A percentile compares a stretch with the other conserved stretches of the same genome.
These are phyloP conservation scores for Thoreauomyces humboldtii DNA, from an alignment of 192 early-diverging fungal species.

Conservation along the genomic window DNA sequence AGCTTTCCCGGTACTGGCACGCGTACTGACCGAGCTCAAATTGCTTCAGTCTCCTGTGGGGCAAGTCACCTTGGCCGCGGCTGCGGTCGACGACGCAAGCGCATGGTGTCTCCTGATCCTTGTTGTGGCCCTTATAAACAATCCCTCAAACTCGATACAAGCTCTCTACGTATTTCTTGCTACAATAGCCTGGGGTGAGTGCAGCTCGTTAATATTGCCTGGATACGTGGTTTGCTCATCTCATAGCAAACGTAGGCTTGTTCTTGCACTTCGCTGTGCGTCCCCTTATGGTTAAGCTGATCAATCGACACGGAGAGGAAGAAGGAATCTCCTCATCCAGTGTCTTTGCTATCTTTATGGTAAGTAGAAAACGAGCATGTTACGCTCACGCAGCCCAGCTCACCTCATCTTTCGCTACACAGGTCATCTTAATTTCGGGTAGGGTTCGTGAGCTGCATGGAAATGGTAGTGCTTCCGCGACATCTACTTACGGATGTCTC, in stretches of 20 bases:
- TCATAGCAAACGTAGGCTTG: too few species aligned
- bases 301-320: conserved; percentile 16
- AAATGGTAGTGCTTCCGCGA: too few species aligned
- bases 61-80: conserved; percentile 78
- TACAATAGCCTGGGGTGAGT: conserved; percentile 66
- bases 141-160: conserved; percentile 63
- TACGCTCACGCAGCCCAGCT: too few species aligned
- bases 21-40: conserved; percentile 87
- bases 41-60: conserved; percentile 78
- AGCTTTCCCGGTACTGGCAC: conserved; percentile 92
- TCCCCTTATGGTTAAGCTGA: conserved; percentile 54
- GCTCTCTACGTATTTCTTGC: conserved; percentile 83
- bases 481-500: too few species aligned
- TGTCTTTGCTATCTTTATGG: conserved; percentile 70
- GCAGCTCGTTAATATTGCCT: too few species aligned
- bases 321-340: conserved; percentile 46
- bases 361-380: too few species aligned
- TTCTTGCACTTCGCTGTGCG: conserved; percentile 68
- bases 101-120: conserved; percentile 77
- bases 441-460: too few species aligned
- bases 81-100: conserved; percentile 80
- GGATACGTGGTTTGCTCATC: too few species aligned
- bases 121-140: conserved; percentile 85
- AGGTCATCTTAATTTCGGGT: too few species aligned
- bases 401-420: too few species aligned